Conservation (phyloP, 176 grass and related monocot genomes). For the Melocanna baccifera region DNA sequence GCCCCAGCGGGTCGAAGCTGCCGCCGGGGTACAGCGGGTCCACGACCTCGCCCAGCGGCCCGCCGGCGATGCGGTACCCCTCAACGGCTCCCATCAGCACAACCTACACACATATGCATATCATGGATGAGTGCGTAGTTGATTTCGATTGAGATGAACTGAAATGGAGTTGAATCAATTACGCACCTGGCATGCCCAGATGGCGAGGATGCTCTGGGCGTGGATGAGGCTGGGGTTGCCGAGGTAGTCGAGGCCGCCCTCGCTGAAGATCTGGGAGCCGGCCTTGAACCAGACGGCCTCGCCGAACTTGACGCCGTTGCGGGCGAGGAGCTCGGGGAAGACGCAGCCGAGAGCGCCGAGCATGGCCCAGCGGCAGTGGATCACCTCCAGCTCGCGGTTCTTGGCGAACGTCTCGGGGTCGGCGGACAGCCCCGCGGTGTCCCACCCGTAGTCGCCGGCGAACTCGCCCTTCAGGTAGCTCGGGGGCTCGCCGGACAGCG, state of each 20-base stretch:
- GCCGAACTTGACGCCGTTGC: constrained; percentile 56
- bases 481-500: constrained; percentile 40
- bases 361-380: constrained; percentile 68
- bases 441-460: constrained; percentile 62
- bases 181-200: constrained; percentile 48
- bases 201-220: constrained; percentile 64
- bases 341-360: constrained; percentile 59
- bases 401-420: constrained; percentile 67
- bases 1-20: constrained; percentile 57
- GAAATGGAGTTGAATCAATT: neutral
- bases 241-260: constrained; percentile 59
- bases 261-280: constrained; percentile 59
- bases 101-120: neutral
- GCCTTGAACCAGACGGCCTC: constrained; percentile 81
- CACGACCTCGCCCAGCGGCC: constrained; percentile 54
- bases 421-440: constrained; percentile 49
- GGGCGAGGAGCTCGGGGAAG: constrained; percentile 58
- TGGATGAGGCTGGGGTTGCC: constrained; percentile 62
- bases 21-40: constrained; percentile 65
- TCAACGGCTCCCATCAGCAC: constrained; percentile 75
- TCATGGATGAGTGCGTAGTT: neutral
- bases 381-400: constrained; percentile 69
- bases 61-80: constrained; percentile 68
- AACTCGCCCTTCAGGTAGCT: constrained; percentile 58
- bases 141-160: neutral